These are phyloP conservation scores for Anthostomella pinea DNA, from an alignment of 2,329 filamentous ascomycete genomes.

Conservation along the genomic window DNA sequence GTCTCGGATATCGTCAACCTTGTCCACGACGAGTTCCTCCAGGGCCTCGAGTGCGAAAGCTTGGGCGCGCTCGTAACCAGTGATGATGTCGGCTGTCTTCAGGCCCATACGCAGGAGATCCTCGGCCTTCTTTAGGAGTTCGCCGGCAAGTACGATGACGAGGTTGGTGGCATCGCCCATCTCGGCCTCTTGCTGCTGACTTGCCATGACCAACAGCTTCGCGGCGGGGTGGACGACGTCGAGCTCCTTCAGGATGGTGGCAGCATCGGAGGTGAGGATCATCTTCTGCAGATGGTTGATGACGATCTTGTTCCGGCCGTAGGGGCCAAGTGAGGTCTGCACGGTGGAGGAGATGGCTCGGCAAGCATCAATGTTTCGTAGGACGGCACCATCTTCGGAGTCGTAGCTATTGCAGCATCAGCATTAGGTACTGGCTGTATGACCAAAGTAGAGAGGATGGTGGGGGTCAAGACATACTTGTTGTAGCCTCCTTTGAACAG, in stretches of 20 bases:
- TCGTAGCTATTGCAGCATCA: slow-evolving; percentile 72
- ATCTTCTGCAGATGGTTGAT: slow-evolving; percentile 99
- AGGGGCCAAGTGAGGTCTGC: slow-evolving; percentile 93
- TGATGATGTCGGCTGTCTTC: slow-evolving; percentile 96
- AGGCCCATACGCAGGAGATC: slow-evolving; percentile 94
- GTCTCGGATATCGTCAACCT: slow-evolving; percentile 78
- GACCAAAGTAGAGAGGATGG: slow-evolving; percentile 19
- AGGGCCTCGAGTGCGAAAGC: slow-evolving; percentile 80
- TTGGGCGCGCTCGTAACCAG: slow-evolving; percentile 93
- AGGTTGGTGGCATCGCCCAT: slow-evolving; percentile 99
- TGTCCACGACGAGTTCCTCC: slow-evolving; percentile 87
- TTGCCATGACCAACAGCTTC: slow-evolving; percentile 97
- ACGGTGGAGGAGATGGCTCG: slow-evolving; percentile 93
- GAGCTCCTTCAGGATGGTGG: slow-evolving; percentile 94
- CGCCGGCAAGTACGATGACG: slow-evolving; percentile 92
- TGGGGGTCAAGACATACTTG: slow-evolving; percentile 63
- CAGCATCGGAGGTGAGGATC: slow-evolving; percentile 97
- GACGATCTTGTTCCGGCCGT: slow-evolving; percentile 98
- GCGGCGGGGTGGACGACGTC: slow-evolving; percentile 98
- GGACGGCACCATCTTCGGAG: slow-evolving; percentile 95
- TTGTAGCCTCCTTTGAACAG: slow-evolving; percentile 97
- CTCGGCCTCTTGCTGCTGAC: slow-evolving; percentile 97
- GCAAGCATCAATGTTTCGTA: slow-evolving; percentile 98
- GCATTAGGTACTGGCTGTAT: too few species aligned
- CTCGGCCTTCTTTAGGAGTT: slow-evolving; percentile 95